Evolutionary conservation across 2,329 filamentous ascomycete species (phyloP), one percentile per base, ranked within the genome.

Genomic region (Hypomyces perniciosus): DNA sequence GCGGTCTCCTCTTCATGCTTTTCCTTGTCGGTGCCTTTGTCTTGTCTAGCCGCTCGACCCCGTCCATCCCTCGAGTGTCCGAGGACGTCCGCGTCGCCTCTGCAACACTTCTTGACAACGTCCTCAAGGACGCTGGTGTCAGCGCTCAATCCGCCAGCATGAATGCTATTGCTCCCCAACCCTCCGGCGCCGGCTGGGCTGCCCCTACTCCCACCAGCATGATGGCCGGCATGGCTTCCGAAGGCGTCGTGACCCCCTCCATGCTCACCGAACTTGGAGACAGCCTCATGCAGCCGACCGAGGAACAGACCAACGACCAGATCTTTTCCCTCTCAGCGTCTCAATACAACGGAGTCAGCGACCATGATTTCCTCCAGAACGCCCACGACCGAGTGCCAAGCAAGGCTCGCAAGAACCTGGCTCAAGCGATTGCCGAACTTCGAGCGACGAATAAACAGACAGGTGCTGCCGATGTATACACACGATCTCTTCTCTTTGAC

Each of bases 1-100:
- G 90, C 46, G 82, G 89, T 62, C 73, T 97, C 62, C 78, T 97
- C 68, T 86, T 92, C 70, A 95, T 96, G 90, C 87, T 96, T 60
- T 87, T 99, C 65, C 86, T 99, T 49, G 91, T 96, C 57, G 93
- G 93, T 65, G 93, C 93, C 48, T 96, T 96, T 65, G 90, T 97
- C 61, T 86, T 93, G 55, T 96, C 92, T 31, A 95, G 91, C 71
- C 83, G 83, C 59, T 81, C 83, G 41, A 77, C 84, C 20, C 81
- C 84, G 37, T 81, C 83, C 59, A 84, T 95, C 59, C 87, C 88
- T 46, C 81, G 81, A 51, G 85, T 92, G 65, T 86, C 89, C 34
- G 86, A 92, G 51, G 87, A 92, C 60, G 83, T 93, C 51, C 85
- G 88, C 53, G 85, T 81, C 57, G 88, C 87, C 38, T 90, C 88